These are phyloP conservation scores for Boletus sp. DNA, from an alignment of 768 basidiomycete genomes.

Conservation along the genomic window DNA sequence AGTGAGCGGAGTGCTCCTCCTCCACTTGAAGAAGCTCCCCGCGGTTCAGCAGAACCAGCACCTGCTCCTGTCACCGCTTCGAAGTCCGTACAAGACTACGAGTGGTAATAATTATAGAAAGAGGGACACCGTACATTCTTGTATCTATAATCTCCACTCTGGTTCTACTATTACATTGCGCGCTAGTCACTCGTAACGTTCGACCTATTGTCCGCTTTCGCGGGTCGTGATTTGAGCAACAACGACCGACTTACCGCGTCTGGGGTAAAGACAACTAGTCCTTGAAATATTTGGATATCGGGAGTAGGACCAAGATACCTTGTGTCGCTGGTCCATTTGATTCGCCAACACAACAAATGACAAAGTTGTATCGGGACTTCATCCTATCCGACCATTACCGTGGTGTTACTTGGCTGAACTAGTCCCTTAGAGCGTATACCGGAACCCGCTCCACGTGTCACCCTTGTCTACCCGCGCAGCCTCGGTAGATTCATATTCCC, in stretches of 20 bases:
- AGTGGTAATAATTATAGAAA: slow-evolving; percentile 10
- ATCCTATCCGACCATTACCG: not conserved
- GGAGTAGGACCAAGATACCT: not conserved
- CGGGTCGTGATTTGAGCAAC: not conserved
- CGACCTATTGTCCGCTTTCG: slow-evolving; percentile 5
- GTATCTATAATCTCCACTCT: slow-evolving; percentile 38
- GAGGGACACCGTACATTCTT: slow-evolving; percentile 6
- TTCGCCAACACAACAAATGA: too few species aligned
- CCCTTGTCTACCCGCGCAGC: slow-evolving; percentile 59
- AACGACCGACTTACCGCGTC: not conserved
- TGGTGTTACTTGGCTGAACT: not conserved
- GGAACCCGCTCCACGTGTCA: slow-evolving; percentile 75
- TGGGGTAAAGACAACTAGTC: not conserved
- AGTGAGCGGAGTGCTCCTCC: slow-evolving; percentile 60
- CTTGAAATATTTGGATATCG: not conserved
- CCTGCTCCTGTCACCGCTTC: slow-evolving; percentile 50
- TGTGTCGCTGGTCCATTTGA: not conserved
- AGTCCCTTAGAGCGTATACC: slow-evolving; percentile 47
- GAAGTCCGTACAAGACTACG: slow-evolving; percentile 33
- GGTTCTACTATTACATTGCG: slow-evolving; percentile 43
- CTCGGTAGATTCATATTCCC: slow-evolving; percentile 50
- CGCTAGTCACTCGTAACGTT: slow-evolving; percentile 33
- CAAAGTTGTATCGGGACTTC: not conserved
- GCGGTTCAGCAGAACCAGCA: slow-evolving; percentile 38
- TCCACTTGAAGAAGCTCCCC: slow-evolving; percentile 49